phyloP scores from a whole-genome alignment of 2,329 filamentous ascomycete genomes.

The Diaporthe sp. region DNA sequence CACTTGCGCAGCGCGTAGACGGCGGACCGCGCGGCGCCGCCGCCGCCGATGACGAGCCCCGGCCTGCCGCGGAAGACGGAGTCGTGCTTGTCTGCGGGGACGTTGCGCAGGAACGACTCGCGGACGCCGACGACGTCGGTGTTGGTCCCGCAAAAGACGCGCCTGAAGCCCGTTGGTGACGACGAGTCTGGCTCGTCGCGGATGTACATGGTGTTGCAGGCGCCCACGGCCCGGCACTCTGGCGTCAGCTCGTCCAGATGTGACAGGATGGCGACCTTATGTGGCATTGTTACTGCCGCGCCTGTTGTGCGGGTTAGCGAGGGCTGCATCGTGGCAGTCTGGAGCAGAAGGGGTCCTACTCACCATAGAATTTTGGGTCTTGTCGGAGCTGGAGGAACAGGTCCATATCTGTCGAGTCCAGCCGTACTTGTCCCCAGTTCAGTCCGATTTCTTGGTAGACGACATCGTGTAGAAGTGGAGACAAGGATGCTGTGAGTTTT shows the following conservation, averaged over 20 bases:
- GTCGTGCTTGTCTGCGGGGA: constrained; percentile 53
- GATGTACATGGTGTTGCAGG: constrained; percentile 83
- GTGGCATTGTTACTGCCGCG: constrained; percentile 83
- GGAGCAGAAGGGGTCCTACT: constrained; percentile 36
- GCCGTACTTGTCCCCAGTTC: constrained; percentile 62
- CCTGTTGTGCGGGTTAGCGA: constrained; percentile 51
- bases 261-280: constrained; percentile 81
- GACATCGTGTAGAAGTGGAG: constrained; percentile 63
- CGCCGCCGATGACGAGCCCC: constrained; percentile 80
- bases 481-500: constrained; percentile 65
- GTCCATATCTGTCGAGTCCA: constrained; percentile 62
- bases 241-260: constrained; percentile 79
- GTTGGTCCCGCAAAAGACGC: constrained; percentile 77
- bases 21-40: constrained; percentile 81
- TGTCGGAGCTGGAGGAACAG: constrained; percentile 62
- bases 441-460: constrained; percentile 63
- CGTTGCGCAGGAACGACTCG: constrained; percentile 74
- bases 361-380: constrained; percentile 71
- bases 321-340: background rate
- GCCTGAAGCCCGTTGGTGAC: constrained; percentile 47
- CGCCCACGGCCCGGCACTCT: constrained; percentile 78
- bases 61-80: constrained; percentile 66
- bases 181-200: constrained; percentile 53
- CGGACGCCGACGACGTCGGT: constrained; percentile 84
- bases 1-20: constrained; percentile 79